Conservation (phyloP, 2,329 filamentous ascomycete species). For the Neospermospora avenae region DNA sequence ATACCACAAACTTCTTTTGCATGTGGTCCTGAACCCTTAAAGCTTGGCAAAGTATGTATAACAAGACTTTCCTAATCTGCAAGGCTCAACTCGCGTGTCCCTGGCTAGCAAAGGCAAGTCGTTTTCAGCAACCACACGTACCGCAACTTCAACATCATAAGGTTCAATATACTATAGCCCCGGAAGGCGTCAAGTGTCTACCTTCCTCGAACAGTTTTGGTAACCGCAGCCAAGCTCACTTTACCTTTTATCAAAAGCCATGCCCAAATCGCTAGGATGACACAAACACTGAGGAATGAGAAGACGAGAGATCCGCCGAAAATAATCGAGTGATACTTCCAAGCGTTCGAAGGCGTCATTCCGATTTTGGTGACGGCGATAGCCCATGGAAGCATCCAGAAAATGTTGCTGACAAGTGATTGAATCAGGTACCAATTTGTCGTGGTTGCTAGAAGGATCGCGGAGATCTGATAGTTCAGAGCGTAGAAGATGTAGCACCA, state of each 20-base stretch:
- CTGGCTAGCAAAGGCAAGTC: not conserved
- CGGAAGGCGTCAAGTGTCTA: not conserved
- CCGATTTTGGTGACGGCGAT: constrained; percentile 53
- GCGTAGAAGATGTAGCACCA: constrained; percentile 72
- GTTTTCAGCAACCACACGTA: not conserved
- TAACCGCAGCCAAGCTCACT: constrained; percentile 8
- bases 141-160: not conserved
- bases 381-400: constrained; percentile 70
- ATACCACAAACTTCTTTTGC: not conserved
- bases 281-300: constrained; percentile 45
- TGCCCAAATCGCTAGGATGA: constrained; percentile 20
- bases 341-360: constrained; percentile 53
- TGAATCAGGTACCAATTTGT: constrained; percentile 68
- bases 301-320: constrained; percentile 69
- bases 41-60: not conserved
- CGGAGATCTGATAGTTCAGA: constrained; percentile 60
- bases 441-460: constrained; percentile 58
- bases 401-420: constrained; percentile 61
- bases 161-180: not conserved
- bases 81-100: not conserved
- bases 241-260: constrained; percentile 21
- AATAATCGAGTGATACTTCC: constrained; percentile 63
- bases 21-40: not conserved
- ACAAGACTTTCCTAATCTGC: not conserved
- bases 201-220: constrained; percentile 7